Percentiles rank a stretch among this genome's conserved stretches.
Conservation (phyloP, 2,329 filamentous ascomycete genomes). For the Gyromitra esculenta region DNA sequence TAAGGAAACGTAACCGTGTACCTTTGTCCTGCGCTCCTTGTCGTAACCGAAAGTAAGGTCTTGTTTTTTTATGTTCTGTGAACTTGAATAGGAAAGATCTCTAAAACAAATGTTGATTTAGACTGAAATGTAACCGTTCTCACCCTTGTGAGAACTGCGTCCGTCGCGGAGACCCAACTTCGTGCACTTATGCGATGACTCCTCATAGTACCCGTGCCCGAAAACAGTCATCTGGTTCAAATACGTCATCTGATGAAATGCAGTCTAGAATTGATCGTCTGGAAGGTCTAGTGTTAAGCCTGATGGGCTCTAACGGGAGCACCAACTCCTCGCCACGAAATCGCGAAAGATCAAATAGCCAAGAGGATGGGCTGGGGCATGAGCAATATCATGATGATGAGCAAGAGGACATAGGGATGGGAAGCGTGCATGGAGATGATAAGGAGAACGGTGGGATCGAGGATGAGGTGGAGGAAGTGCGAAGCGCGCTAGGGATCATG, state of each 20-base stretch:
- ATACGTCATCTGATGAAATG: conserved; percentile 82
- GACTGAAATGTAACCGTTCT: conserved; percentile 90
- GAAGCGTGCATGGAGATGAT: conserved; percentile 54
- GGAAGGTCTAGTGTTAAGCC: conserved; percentile 86
- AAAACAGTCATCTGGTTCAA: conserved; percentile 53
- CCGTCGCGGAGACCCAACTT: conserved; percentile 81
- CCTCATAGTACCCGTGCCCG: conserved; percentile 41
- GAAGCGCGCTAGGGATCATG: conserved; percentile 79
- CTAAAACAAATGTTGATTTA: conserved; percentile 57
- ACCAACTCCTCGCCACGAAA: conserved; percentile 60
- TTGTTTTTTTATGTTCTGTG: conserved; percentile 28
- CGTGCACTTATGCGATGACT: conserved; percentile 78
- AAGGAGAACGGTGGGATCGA: conserved; percentile 61
- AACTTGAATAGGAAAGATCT: conserved; percentile 12
- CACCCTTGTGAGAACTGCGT: conserved; percentile 94
- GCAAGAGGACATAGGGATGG: conserved; percentile 63
- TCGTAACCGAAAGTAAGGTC: conserved; percentile 57
- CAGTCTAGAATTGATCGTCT: conserved; percentile 96
- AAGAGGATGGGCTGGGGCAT: conserved; percentile 58
- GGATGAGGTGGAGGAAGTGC: conserved; percentile 67
- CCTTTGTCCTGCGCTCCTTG: conserved; percentile 57
- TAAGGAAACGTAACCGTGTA: conserved; percentile 58
- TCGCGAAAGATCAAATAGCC: conserved; percentile 59
- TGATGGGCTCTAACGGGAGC: conserved; percentile 79
- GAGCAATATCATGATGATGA: conserved; percentile 68